These are phyloP conservation scores for Suillus decipiens DNA, from an alignment of 768 basidiomycete genomes.

Conservation along the genomic window DNA sequence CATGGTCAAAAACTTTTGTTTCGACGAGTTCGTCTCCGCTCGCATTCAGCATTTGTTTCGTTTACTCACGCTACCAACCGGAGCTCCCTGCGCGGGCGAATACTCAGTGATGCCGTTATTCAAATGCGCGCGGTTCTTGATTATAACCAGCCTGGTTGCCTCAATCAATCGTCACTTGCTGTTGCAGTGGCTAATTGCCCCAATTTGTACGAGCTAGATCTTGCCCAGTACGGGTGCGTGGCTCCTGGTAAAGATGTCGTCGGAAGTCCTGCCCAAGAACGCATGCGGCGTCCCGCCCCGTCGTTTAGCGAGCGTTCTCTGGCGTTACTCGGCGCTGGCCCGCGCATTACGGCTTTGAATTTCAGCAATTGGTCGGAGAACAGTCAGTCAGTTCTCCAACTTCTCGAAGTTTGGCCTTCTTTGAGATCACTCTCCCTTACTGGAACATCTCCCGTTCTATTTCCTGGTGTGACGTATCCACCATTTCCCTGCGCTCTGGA, in stretches of 20 bases:
- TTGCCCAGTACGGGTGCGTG: constrained; percentile 61
- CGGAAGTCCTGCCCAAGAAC: constrained; percentile 46
- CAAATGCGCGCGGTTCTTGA: constrained; percentile 61
- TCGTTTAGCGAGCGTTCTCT: constrained; percentile 56
- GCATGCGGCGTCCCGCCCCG: constrained; percentile 52
- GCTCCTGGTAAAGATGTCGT: constrained; percentile 52
- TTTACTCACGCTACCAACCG: constrained; percentile 55
- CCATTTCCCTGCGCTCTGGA: constrained; percentile 51
- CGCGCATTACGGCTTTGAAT: constrained; percentile 50
- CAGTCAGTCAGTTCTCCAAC: constrained; percentile 53
- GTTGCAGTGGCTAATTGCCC: constrained; percentile 60
- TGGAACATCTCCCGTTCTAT: constrained; percentile 56
- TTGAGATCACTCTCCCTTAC: constrained; percentile 57
- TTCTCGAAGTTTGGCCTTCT: constrained; percentile 64
- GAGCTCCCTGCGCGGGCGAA: constrained; percentile 46
- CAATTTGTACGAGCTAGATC: constrained; percentile 53
- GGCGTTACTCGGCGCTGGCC: constrained; percentile 53
- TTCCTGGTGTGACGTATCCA: constrained; percentile 37
- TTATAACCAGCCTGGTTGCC: constrained; percentile 62
- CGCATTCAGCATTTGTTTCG: constrained; percentile 52
- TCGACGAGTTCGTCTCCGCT: constrained; percentile 53
- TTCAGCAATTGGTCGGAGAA: constrained; percentile 77
- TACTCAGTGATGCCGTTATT: constrained; percentile 54
- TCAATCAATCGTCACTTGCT: constrained; percentile 59
- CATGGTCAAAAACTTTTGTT: constrained; percentile 68